Percentiles rank a stretch among this genome's conserved stretches.
These are phyloP conservation scores for Arthroderma sp. DNA, from an alignment of 2,329 filamentous ascomycete species.

Conservation along the genomic window DNA sequence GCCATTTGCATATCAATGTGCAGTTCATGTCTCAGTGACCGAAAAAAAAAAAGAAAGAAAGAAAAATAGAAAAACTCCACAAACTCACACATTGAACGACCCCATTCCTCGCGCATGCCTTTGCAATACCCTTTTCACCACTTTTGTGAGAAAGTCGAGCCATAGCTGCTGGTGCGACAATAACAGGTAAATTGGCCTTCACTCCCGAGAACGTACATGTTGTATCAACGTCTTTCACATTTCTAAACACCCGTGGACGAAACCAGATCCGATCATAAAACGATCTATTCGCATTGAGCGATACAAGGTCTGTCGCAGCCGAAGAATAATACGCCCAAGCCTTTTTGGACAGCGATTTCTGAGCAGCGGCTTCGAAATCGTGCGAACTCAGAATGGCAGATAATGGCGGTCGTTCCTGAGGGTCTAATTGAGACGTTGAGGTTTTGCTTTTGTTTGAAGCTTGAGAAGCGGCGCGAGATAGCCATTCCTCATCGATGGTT, in stretches of 20 bases:
- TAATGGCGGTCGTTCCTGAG: conserved; percentile 21
- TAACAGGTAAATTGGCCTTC: conserved; percentile 10
- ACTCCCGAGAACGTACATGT: conserved; percentile 23
- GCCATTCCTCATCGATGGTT: conserved; percentile 37
- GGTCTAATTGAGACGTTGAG: no score
- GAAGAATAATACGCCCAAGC: conserved; percentile 66
- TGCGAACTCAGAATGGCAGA: conserved; percentile 35
- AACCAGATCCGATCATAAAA: conserved; percentile 34
- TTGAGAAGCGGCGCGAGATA: neutral
- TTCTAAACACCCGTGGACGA: conserved; percentile 32
- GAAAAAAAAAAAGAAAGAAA: no score
- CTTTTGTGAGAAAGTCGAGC: conserved; percentile 25
- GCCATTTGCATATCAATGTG: no score
- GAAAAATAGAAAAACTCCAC: no score
- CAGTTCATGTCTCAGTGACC: no score
- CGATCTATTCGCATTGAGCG: conserved; percentile 25
- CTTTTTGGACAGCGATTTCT: conserved; percentile 71
- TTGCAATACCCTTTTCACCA: conserved; percentile 23
- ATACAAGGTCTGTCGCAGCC: conserved; percentile 32
- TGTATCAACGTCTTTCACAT: conserved; percentile 25
- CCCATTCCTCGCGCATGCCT: conserved; percentile 8
- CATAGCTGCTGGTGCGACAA: conserved; percentile 14
- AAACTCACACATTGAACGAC: conserved; percentile 5
- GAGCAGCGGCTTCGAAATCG: conserved; percentile 36
- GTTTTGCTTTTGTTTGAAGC: no score